Percentiles rank a stretch among this genome's conserved stretches.
Evolutionary conservation across 1,284 basidiomycete species (phyloP).

Genomic region (Polyporus tsugae): DNA sequence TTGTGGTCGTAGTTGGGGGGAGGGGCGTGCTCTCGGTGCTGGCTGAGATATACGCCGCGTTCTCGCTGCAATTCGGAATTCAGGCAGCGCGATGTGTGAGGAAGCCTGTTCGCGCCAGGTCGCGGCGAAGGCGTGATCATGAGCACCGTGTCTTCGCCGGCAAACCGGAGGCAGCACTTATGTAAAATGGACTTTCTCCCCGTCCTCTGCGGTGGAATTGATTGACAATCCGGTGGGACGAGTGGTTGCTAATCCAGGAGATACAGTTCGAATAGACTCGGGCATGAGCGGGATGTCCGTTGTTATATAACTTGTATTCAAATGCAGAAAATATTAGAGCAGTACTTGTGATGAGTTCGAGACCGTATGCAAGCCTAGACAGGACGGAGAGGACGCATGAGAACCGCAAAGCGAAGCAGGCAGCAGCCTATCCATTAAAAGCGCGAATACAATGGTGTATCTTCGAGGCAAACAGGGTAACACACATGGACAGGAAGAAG

Average conservation of each 20-base stretch:
- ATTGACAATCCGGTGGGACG: background rate
- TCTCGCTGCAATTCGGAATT: slow-evolving; percentile 12
- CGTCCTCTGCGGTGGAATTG: background rate
- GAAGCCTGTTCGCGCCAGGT: slow-evolving; percentile 9
- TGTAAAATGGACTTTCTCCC: slow-evolving; percentile 21
- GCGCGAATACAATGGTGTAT: slow-evolving; percentile 42
- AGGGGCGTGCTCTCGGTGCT: background rate
- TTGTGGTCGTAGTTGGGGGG: background rate
- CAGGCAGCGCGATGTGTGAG: slow-evolving; percentile 11
- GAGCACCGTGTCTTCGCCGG: slow-evolving; percentile 34
- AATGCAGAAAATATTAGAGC: slow-evolving; percentile 28
- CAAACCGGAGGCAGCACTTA: slow-evolving; percentile 16
- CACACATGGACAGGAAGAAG: slow-evolving; percentile 42
- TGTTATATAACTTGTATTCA: slow-evolving; percentile 13
- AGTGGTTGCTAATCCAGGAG: background rate
- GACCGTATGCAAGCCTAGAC: slow-evolving; percentile 14
- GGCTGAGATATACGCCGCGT: slow-evolving; percentile 9
- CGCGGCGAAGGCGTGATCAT: slow-evolving; percentile 42
- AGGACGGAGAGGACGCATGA: slow-evolving; percentile 17
- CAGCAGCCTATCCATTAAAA: slow-evolving; percentile 46
- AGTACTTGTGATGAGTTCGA: background rate
- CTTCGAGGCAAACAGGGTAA: slow-evolving; percentile 39
- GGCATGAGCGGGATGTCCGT: background rate
- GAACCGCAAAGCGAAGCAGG: slow-evolving; percentile 28
- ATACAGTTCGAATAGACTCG: background rate